Base-by-base conservation (phyloP, 2,329 filamentous ascomycete genomes). In the Cordyceps pruinosa region DNA sequence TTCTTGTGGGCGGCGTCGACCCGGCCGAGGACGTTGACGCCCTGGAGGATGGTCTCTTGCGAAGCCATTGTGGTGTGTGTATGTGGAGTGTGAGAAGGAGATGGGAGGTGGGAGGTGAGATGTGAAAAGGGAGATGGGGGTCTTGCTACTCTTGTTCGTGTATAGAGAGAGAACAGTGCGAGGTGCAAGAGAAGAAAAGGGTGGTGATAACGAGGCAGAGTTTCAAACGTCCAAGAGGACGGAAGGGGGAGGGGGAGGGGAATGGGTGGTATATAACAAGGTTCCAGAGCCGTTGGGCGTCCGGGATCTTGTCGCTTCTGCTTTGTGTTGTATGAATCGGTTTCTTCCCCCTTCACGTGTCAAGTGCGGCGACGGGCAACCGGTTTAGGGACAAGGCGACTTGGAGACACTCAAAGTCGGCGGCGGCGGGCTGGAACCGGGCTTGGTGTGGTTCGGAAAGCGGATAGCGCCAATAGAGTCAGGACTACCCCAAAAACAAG, bases 1-100 rank as follows among this genome's bases (percentile, higher is more conserved):
- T 96, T 93, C 77, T 85, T 85, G 72, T 92, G 87, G 65, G 87
- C 78, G 59, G 93, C 85, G 68, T 85, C 85, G 69, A 97, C 77
- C 61, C 82, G 74, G 68, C 90, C 93, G 67, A 90, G 86, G 79
- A 97, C 84, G 74, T 86, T 84, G 69, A 97, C 92, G 74, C 91
- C 91, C 73, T 91, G 86, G 64, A 97, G 87, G 69, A 96, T 88
- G 62, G 81, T 76, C 58, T 96, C 88, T 69, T 83, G 37, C 26
- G 35, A 39, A 41, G 50, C 37, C 87, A 90, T 91, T 64, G 61
- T 78, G 68, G 5, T 6, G 10, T 41, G 42, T 10, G 37, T 12
- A 55, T 56, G 21, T 37, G 21, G 41, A 60, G 45, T 30, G 26
- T 30, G 34, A 46, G 32, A 15, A 41, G 28, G n/a, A 21, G 26